Evolutionary conservation across 345 rosid genomes (phyloP).

Genomic region (Populus davidiana): DNA sequence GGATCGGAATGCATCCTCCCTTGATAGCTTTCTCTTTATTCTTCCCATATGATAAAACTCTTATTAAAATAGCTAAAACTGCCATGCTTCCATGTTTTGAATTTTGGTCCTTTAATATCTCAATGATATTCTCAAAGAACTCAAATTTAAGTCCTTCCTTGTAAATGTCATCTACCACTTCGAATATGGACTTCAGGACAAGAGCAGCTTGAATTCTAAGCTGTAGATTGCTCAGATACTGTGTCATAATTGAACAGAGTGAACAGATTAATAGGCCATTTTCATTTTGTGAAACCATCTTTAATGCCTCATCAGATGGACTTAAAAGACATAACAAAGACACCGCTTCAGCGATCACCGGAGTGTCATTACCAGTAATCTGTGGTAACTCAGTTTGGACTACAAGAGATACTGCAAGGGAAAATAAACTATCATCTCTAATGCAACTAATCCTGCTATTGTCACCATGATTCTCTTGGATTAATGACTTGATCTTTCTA

Average conservation of each 20-base stretch:
- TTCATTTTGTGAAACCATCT: conserved; percentile 11
- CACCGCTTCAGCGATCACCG: conserved; percentile 13
- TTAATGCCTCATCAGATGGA: conserved; percentile 17
- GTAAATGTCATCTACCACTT: conserved; percentile 15
- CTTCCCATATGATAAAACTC: conserved; percentile 11
- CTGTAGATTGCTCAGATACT: conserved; percentile 3
- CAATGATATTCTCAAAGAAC: conserved; percentile 15
- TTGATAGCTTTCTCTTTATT: conserved; percentile 19
- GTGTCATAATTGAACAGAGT: conserved; percentile 13
- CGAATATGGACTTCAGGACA: conserved; percentile 18
- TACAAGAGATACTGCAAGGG: conserved; percentile 6
- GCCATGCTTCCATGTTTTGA: conserved; percentile 18
- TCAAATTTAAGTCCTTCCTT: conserved; percentile 14
- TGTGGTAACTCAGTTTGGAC: not conserved
- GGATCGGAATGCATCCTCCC: conserved; percentile 14
- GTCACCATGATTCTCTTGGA: not conserved
- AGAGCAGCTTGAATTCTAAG: conserved; percentile 11
- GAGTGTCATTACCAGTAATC: not conserved
- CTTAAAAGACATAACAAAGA: conserved; percentile 16
- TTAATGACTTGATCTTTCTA: conserved; percentile 19
- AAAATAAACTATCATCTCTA: conserved; percentile 15
- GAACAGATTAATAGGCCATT: conserved; percentile 12
- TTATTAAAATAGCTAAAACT: conserved; percentile 14
- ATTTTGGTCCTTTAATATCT: conserved; percentile 26
- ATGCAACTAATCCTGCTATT: not conserved